Percentiles rank a stretch among this genome's conserved stretches.
phyloP scores from a whole-genome alignment of 2,329 filamentous ascomycete genomes.

The Alternaria sp. region DNA sequence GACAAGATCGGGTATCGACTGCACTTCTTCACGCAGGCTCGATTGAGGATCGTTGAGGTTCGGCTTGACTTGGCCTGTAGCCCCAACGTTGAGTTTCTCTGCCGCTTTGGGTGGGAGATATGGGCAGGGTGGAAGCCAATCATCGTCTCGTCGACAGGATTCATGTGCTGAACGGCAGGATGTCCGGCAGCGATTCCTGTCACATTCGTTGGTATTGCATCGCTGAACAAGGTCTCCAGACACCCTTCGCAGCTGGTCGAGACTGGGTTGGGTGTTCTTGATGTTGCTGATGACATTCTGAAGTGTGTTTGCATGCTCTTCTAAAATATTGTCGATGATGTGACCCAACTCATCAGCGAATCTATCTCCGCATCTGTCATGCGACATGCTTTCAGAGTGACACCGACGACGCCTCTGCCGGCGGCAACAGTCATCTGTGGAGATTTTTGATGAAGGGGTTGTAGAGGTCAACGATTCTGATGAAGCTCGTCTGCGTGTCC shows the following conservation, averaged over 20 bases:
- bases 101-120: conserved; percentile 27
- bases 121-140: conserved; percentile 15
- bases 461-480: conserved; percentile 21
- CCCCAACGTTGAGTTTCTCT: conserved; percentile 35
- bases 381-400: conserved; percentile 20
- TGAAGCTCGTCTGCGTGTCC: conserved; percentile 12
- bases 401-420: conserved; percentile 13
- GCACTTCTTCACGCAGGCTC: conserved; percentile 28
- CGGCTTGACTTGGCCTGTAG: conserved; percentile 28
- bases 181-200: conserved; percentile 3
- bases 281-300: conserved; percentile 50
- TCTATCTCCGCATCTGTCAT: conserved; percentile 30
- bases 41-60: conserved; percentile 41
- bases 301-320: conserved; percentile 49
- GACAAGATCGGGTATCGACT: conserved; percentile 44
- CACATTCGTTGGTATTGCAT: conserved; percentile 10
- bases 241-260: conserved; percentile 22
- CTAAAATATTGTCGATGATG: conserved; percentile 50
- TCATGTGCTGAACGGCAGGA: not conserved
- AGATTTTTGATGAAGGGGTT: conserved; percentile 10
- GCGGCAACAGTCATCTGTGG: not conserved
- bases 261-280: conserved; percentile 26
- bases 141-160: conserved; percentile 1
- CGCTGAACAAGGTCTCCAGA: conserved; percentile 28
- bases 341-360: conserved; percentile 46